Evolutionary conservation across 169 alveolate genomes (phyloP), one percentile per base, ranked within the genome.

Genomic region (Plasmodium gonderi): DNA sequence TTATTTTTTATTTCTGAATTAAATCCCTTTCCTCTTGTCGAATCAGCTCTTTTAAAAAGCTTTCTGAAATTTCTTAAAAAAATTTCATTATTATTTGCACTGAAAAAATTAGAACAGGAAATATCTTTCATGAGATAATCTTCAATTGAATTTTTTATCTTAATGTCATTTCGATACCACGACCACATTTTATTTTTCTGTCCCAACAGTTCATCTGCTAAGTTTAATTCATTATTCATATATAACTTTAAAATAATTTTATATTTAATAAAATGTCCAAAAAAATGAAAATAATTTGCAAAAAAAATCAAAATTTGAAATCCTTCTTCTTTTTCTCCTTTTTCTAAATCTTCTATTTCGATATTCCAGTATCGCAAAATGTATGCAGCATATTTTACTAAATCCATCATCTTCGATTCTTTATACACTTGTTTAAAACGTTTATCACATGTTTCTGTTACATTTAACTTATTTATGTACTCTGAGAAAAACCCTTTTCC

Each of bases 281-380:
- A 85, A 23, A 85, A 85, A 75, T 85, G 29, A 72, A 85, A 85
- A 85, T 85, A 68, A 8, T 85, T 85, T 12, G 92, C 92, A 85
- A 85, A 85, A 85, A 85, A 85, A 36, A 85, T 75, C 68, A 85
- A 75, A 20, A 85, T 51, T 54, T 51, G 87, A n/a, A 75, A 36
- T 11, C 79, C 87, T 74, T 85, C 92, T 36, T 54, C 60, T 54
- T 78, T 29, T 40, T 49, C 67, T n/a, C 77, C 83, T 12, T 31
- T 51, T 47, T 47, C 64, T n/a, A 72, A 40, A 7, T 83, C 82
- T 1, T 33, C 65, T 17, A 80, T 38, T 9, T 80, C 65, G 20
- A 85, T 60, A 38, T 51, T 42, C 92, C 92, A 85, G 51, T 85
- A 85, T 6, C 45, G 45, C 36, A 85, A 20, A 11, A 85, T 85